Conservation (phyloP, 352 stramenopile species). For the Aphanomyces astaci region DNA sequence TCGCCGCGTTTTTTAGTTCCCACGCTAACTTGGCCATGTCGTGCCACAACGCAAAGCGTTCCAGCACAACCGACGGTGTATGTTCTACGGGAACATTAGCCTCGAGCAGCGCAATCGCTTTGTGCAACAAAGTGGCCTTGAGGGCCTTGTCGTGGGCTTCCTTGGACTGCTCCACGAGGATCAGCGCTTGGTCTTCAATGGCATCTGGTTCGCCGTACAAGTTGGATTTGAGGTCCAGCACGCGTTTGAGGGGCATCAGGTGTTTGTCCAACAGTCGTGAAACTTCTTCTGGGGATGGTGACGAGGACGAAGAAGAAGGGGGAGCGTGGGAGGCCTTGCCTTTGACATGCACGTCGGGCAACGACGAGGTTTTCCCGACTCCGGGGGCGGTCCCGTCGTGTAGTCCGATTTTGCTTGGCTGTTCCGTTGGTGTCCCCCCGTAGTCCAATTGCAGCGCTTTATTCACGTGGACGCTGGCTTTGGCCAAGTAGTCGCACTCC, state of each 20-base stretch:
- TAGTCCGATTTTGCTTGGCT: too few species aligned
- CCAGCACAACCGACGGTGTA: neutral
- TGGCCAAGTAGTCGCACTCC: slow-evolving; percentile 73
- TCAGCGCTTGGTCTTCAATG: slow-evolving; percentile 38
- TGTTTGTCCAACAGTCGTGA: slow-evolving; percentile 54
- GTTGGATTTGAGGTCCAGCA: slow-evolving; percentile 54
- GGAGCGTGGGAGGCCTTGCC: slow-evolving; percentile 23
- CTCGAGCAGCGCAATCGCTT: slow-evolving; percentile 26
- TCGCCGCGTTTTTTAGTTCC: slow-evolving; percentile 32
- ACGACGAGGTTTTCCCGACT: slow-evolving; percentile 27
- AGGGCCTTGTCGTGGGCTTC: slow-evolving; percentile 45
- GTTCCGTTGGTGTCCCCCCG: slow-evolving; percentile 20
- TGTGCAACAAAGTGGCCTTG: slow-evolving; percentile 26
- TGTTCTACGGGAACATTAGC: neutral
- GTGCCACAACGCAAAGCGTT: slow-evolving; percentile 35
- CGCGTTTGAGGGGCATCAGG: slow-evolving; percentile 52
- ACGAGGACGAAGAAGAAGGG: too few species aligned
- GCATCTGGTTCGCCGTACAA: slow-evolving; percentile 37
- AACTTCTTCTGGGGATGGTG: slow-evolving; percentile 31
- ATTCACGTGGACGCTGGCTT: slow-evolving; percentile 52
- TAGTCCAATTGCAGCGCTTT: slow-evolving; percentile 67
- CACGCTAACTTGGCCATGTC: slow-evolving; percentile 39
- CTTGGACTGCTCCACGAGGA: slow-evolving; percentile 65
- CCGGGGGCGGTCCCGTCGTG: too few species aligned
- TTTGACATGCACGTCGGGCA: neutral